Percentiles rank a stretch among this genome's conserved stretches.
These are phyloP conservation scores for Hansenula sp. DNA, from an alignment of 1,139 yeast species.

Conservation along the genomic window DNA sequence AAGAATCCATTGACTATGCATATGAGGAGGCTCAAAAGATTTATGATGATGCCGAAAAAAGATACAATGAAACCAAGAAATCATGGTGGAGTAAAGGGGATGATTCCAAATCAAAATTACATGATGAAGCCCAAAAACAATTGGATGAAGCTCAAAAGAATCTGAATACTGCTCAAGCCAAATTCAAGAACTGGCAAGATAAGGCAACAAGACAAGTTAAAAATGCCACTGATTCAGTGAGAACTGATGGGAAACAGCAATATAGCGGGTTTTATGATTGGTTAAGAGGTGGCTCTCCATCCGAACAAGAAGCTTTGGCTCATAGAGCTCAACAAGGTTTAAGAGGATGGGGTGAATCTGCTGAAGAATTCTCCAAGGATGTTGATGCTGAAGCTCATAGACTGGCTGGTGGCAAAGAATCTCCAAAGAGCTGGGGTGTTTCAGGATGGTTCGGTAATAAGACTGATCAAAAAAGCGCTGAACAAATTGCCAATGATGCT, in stretches of 20 bases:
- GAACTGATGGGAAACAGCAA: background rate
- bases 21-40: slow-evolving; percentile 20
- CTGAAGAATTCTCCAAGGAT: slow-evolving; percentile 36
- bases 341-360: slow-evolving; percentile 43
- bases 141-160: slow-evolving; percentile 24
- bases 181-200: slow-evolving; percentile 23
- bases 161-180: slow-evolving; percentile 20
- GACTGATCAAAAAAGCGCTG: slow-evolving; percentile 11
- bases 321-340: slow-evolving; percentile 29
- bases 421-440: background rate
- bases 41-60: slow-evolving; percentile 24
- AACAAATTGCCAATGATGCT: slow-evolving; percentile 28
- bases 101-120: slow-evolving; percentile 19
- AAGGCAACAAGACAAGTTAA: slow-evolving; percentile 17
- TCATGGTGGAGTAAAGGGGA: slow-evolving; percentile 27
- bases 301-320: slow-evolving; percentile 21
- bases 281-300: slow-evolving; percentile 21
- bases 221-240: slow-evolving; percentile 1
- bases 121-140: slow-evolving; percentile 26
- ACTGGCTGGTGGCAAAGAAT: slow-evolving; percentile 9
- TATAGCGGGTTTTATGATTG: slow-evolving; percentile 20
- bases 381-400: slow-evolving; percentile 28
- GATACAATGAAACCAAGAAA: slow-evolving; percentile 21
- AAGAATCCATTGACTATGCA: slow-evolving; percentile 21
- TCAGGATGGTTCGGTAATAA: background rate